Evolutionary conservation across 2,329 filamentous ascomycete species (phyloP).

Genomic region (Hymenoscyphus fraxineus): DNA sequence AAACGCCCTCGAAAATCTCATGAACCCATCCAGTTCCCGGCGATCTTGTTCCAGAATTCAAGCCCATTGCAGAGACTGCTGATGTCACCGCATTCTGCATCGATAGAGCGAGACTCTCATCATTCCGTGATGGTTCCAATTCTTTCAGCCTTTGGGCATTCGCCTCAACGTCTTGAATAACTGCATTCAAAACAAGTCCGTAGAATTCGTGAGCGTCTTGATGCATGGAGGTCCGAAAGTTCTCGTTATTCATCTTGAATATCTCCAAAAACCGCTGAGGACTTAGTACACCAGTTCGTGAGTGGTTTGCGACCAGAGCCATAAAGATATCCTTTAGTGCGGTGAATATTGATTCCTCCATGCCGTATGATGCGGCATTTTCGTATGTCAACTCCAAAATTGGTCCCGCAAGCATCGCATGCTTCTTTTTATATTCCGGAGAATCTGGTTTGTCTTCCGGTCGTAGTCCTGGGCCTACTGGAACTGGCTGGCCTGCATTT

Average conservation of each 20-base stretch:
- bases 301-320: constrained; percentile 75
- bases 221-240: constrained; percentile 96
- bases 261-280: constrained; percentile 92
- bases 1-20: constrained; percentile 89
- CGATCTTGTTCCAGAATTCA: constrained; percentile 43
- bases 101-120: constrained; percentile 48
- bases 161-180: constrained; percentile 90
- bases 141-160: constrained; percentile 66
- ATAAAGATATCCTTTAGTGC: constrained; percentile 95
- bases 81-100: constrained; percentile 44
- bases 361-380: constrained; percentile 75
- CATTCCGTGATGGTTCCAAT: constrained; percentile 40
- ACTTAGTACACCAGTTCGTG: constrained; percentile 84
- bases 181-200: constrained; percentile 90
- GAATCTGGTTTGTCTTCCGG: constrained; percentile 93
- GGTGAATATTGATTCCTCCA: constrained; percentile 93
- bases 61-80: constrained; percentile 38
- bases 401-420: constrained; percentile 82
- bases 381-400: constrained; percentile 81
- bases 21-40: constrained; percentile 85
- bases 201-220: constrained; percentile 98
- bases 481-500: constrained; percentile 51
- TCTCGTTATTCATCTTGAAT: constrained; percentile 89
- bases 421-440: constrained; percentile 96
- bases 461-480: constrained; percentile 48